Percentiles rank a stretch among this genome's conserved stretches.
phyloP scores from a whole-genome alignment of 2,329 filamentous ascomycete species.

The Daldinia sp. region DNA sequence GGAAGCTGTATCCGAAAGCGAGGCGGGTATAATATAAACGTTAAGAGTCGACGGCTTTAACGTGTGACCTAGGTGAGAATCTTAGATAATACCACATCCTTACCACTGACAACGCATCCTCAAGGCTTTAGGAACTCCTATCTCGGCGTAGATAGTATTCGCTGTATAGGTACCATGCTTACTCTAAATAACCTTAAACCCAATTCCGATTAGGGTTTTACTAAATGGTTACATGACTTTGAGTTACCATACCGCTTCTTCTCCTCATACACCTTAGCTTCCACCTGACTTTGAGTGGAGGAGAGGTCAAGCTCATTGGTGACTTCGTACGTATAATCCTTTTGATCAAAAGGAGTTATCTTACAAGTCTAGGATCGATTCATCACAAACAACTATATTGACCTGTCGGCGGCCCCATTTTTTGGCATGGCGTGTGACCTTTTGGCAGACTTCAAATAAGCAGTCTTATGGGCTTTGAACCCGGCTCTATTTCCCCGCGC shows the following conservation, averaged over 20 bases:
- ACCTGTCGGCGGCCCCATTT: not conserved
- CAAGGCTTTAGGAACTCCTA: not conserved
- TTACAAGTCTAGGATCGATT: not conserved
- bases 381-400: not conserved
- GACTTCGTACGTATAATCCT: not conserved
- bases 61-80: not conserved
- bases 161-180: no score
- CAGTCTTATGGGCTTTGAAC: not conserved
- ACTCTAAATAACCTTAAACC: not conserved
- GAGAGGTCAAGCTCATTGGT: not conserved
- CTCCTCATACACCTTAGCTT: not conserved
- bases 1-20: not conserved
- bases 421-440: not conserved
- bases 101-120: not conserved
- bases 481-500: slow-evolving; percentile 10
- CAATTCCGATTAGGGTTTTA: not conserved
- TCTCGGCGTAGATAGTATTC: not conserved
- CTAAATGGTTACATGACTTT: not conserved
- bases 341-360: not conserved
- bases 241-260: not conserved
- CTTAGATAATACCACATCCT: not conserved
- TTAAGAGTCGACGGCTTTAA: not conserved
- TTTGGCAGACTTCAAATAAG: not conserved
- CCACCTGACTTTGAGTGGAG: not conserved
- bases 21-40: not conserved